Base-by-base conservation (phyloP, 2,329 filamentous ascomycete genomes). In the Aureobasidium zeae region DNA sequence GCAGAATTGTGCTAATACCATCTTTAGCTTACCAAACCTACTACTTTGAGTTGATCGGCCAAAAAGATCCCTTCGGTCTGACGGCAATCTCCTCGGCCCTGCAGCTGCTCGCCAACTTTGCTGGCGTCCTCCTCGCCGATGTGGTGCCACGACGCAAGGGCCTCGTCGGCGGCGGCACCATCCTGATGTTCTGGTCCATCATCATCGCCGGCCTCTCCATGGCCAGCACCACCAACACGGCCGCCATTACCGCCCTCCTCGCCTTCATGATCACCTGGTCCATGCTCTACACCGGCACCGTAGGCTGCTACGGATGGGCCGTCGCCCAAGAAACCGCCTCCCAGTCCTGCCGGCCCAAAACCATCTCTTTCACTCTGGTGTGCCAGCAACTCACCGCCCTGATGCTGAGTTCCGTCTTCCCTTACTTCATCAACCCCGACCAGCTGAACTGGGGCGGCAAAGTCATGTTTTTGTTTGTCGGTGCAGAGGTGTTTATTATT, bases 371-470 rank as follows among this genome's bases (percentile, higher is more conserved):
- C 39, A 52, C 53, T 12, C 25, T 55, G 28, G 50, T 55, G 30
- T 55, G 53, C 35, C 53, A 63, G 30, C 61, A 63, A 17, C 51
- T 63, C 0, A 63, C 60, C 0, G 60, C 60, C 0, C 54, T 63
- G 2, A 56, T 63, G 56, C 54, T 63, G 7, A 61, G 57, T 12
- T 61, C 56, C 0, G 56, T 63, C 0, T 63, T 63, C 24, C 61
- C 61, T 0, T 64, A 53, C 49, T 63, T 63, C 22, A 63, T 64
- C 48, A 63, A 63, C 49, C 61, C 61, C 0, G 58, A 63, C 44
- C 56, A 63, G 41, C 44, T 63, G 2, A 63, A 64, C 45, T 63
- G 61, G 61, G 61, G 61, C 0, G 61, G 61, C 22, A 64, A 57
- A 48, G 52, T 63, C 46, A 62, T 63, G 58, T 63, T 63, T 33